Percentiles rank a stretch among this genome's conserved stretches.
These are phyloP conservation scores for Ilex asprella DNA, from an alignment of 257 asterid genomes.

Conservation along the genomic window DNA sequence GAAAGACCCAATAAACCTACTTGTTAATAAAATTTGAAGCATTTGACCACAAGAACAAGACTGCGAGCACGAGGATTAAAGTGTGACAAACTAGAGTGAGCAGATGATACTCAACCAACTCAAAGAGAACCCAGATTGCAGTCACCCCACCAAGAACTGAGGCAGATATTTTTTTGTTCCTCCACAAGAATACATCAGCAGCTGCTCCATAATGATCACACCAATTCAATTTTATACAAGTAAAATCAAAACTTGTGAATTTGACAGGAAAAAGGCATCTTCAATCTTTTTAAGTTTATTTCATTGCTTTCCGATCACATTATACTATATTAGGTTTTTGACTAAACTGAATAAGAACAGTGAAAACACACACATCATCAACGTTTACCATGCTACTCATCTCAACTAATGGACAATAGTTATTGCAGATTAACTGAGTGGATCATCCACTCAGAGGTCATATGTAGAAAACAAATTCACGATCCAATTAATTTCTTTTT, in stretches of 20 bases:
- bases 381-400: too few species aligned
- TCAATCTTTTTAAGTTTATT: too few species aligned
- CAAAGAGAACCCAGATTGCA: conserved; percentile 76
- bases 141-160: conserved; percentile 67
- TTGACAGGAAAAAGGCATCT: too few species aligned
- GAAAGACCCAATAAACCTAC: conserved; percentile 30
- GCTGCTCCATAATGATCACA: conserved; percentile 33
- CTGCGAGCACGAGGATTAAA: conserved; percentile 44
- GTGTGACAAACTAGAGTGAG: conserved; percentile 70
- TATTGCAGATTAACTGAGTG: too few species aligned
- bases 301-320: too few species aligned
- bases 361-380: too few species aligned
- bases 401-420: too few species aligned
- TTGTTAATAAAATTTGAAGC: conserved; percentile 59
- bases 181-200: conserved; percentile 90
- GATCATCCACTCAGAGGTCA: too few species aligned
- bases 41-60: conserved; percentile 78
- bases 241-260: neutral
- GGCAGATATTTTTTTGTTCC: conserved; percentile 79
- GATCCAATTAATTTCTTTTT: too few species aligned
- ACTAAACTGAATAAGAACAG: too few species aligned
- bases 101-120: conserved; percentile 69
- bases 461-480: neutral
- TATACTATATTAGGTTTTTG: too few species aligned
- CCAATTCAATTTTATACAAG: neutral